phyloP scores from a whole-genome alignment of 345 rosid genomes.

The Durio zibethinus region DNA sequence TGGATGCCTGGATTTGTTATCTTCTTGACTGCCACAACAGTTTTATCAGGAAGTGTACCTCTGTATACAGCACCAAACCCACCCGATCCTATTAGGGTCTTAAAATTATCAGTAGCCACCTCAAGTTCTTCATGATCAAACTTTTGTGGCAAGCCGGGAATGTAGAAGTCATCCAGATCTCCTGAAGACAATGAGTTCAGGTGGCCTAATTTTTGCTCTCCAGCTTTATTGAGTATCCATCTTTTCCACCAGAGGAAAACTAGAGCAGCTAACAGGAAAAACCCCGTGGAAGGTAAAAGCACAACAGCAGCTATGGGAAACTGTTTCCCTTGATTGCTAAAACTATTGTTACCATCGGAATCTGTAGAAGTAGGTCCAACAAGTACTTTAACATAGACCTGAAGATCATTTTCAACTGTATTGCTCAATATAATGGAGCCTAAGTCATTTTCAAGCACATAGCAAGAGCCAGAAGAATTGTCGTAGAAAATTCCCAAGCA shows the following conservation, averaged over 20 bases:
- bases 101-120: conserved; percentile 61
- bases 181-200: conserved; percentile 41
- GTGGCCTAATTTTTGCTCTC: conserved; percentile 31
- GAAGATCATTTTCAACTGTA: conserved; percentile 25
- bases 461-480: conserved; percentile 69
- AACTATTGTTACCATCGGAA: conserved; percentile 9
- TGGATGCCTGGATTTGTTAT: conserved; percentile 54
- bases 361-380: conserved; percentile 26
- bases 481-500: conserved; percentile 65
- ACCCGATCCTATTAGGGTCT: conserved; percentile 60
- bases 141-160: conserved; percentile 71
- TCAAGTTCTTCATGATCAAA: conserved; percentile 58
- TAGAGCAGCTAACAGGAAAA: conserved; percentile 36
- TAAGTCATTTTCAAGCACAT: conserved; percentile 43
- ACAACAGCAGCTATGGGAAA: conserved; percentile 60
- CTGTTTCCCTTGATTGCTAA: conserved; percentile 20
- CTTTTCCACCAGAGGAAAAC: conserved; percentile 61
- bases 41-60: conserved; percentile 50
- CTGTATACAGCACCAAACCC: conserved; percentile 75
- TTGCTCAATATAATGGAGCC: conserved; percentile 57
- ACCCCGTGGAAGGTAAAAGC: conserved; percentile 58
- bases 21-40: conserved; percentile 65
- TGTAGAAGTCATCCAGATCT: conserved; percentile 64
- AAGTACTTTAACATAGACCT: conserved; percentile 52
- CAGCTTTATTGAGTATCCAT: conserved; percentile 29